These are phyloP conservation scores for Umbelopsis sp. DNA, from an alignment of 192 early-diverging fungal species.

Conservation along the genomic window DNA sequence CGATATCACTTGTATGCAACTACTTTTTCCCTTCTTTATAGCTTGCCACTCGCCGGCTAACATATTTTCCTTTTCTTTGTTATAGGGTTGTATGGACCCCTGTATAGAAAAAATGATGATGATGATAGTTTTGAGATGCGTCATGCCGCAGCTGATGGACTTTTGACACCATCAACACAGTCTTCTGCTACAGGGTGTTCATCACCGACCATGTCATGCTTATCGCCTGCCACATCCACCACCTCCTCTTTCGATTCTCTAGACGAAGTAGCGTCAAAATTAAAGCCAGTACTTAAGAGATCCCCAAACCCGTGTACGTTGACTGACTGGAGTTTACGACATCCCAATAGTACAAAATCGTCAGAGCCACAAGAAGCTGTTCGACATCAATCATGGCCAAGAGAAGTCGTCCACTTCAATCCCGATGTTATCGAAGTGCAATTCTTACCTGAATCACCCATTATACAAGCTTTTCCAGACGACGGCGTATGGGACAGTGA, in stretches of 20 bases:
- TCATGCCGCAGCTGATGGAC: constrained; percentile 8
- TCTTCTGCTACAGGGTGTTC: constrained; percentile 7
- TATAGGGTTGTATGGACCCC: constrained; percentile 8
- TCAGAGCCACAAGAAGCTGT: neutral
- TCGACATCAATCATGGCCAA: constrained; percentile 14
- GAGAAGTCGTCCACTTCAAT: constrained; percentile 14
- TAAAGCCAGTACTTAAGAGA: constrained; percentile 7
- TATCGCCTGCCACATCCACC: constrained; percentile 2
- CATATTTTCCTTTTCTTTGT: neutral
- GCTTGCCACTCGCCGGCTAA: neutral
- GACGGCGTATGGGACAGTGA: constrained; percentile 4
- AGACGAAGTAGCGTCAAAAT: constrained; percentile 18
- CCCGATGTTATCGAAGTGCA: constrained; percentile 13
- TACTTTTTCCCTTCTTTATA: neutral
- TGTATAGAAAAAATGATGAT: constrained; percentile 17
- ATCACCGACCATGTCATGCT: constrained; percentile 5
- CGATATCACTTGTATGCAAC: constrained; percentile 19
- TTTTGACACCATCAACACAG: constrained; percentile 10
- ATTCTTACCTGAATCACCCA: constrained; percentile 13
- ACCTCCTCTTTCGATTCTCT: constrained; percentile 7
- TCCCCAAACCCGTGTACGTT: neutral
- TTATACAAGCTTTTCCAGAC: constrained; percentile 18
- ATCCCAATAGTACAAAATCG: neutral
- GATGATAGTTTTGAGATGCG: constrained; percentile 18
- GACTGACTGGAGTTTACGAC: constrained; percentile 6